Evolutionary conservation across 2,329 filamentous ascomycete genomes (phyloP), one percentile per base, ranked within the genome.

Genomic region (Dactylellina cionopaga): DNA sequence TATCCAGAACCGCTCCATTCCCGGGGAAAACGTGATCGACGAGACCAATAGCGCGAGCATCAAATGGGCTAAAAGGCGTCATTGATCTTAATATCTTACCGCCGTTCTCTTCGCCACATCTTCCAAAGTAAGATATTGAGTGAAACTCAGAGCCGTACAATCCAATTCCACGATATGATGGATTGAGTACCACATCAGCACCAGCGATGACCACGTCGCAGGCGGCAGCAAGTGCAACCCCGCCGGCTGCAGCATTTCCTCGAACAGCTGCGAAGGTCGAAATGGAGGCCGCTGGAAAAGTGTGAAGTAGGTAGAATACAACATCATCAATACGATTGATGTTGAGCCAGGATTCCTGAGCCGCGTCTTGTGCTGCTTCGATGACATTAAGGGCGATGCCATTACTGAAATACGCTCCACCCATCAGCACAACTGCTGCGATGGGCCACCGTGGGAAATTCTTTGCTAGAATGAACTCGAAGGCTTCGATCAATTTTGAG

Each of bases 261-360:
- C 81, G 76, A 7, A 82, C 69, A 4, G 80, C 81, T 19, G 81
- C 80, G 3, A 82, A 74, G 3, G 81, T 82, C 27, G 79, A 75
- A 58, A 82, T 80, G 49, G 76, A 76, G 3, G 77, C 76, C 13
- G 74, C 55, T 1, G 81, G 80, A 29, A 82, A 80, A 11, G 81
- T 79, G 25, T 80, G 77, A 3, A 83, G 75, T 0, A 83, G 73
- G 46, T 79, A 78, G 47, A 81, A 76, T 0, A 81, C 79, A 11
- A 82, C 79, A 70, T 82, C 81, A 64, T 83, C 78, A 74, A 83
- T 82, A 56, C 80, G 79, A 69, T 82, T 83, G 79, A 82, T 82
- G 75, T 82, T 82, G 39, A 78, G 75, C 81, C 81, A 83, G 5
- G 81, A 82, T 74, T 82, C 81, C 6, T 78, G 72, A 0, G 80